Conservation (phyloP, 352 stramenopile species). For the Globisporangium yorkense region DNA sequence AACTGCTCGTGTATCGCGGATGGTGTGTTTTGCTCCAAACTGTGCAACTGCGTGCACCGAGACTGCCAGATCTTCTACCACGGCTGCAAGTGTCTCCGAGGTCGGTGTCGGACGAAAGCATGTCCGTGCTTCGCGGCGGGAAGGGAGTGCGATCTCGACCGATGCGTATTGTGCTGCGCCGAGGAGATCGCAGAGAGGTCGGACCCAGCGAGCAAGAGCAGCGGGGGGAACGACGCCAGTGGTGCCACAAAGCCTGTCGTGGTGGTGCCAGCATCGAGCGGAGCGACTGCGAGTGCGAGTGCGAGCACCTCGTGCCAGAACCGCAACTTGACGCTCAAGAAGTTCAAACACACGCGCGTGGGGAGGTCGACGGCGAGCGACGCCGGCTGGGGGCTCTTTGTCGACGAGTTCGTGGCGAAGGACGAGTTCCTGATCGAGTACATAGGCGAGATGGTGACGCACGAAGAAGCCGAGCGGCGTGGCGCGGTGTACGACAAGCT, state of each 20-base stretch:
- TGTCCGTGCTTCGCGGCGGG: conserved; percentile 89
- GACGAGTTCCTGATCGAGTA: conserved; percentile 95
- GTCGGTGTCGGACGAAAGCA: conserved; percentile 75
- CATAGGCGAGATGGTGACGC: conserved; percentile 90
- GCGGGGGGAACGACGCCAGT: background rate
- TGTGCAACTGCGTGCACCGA: conserved; percentile 76
- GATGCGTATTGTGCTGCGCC: conserved; percentile 78
- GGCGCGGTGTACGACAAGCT: conserved; percentile 86
- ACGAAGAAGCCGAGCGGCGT: conserved; percentile 88
- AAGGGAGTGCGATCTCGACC: conserved; percentile 92
- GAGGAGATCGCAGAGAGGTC: conserved; percentile 34
- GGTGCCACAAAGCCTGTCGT: background rate
- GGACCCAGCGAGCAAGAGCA: conserved; percentile 1
- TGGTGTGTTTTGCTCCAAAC: conserved; percentile 89
- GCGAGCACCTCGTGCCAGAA: conserved; percentile 53
- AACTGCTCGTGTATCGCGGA: conserved; percentile 86
- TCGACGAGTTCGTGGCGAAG: conserved; percentile 83
- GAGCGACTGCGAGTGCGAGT: background rate
- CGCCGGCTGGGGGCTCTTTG: conserved; percentile 91
- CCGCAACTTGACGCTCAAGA: conserved; percentile 42
- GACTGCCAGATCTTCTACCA: conserved; percentile 85
- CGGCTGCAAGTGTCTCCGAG: conserved; percentile 84
- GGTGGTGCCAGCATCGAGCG: background rate
- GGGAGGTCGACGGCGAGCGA: conserved; percentile 69
- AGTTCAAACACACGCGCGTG: conserved; percentile 67